phyloP scores from a whole-genome alignment of 2,329 filamentous ascomycete genomes.

The Sarocladium brachiariae region DNA sequence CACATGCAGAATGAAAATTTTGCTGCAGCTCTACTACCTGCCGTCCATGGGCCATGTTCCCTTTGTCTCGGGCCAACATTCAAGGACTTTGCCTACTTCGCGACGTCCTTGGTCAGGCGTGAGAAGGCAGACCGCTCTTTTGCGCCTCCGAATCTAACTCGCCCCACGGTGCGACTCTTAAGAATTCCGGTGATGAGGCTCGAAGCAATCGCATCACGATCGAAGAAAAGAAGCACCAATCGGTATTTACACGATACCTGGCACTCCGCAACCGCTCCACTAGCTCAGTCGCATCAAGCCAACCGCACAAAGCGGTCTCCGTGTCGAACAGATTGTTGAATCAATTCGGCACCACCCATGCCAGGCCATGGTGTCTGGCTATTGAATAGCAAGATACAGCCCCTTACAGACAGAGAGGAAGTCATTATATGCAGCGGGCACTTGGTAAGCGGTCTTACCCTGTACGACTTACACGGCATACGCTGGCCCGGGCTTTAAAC shows the following conservation, averaged over 20 bases:
- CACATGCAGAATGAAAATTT: constrained; percentile 6
- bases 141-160: not conserved
- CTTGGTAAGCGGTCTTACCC: not conserved
- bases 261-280: not conserved
- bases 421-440: not conserved
- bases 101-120: too few species aligned
- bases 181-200: not conserved
- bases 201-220: not conserved
- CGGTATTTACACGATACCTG: not conserved
- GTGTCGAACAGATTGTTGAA: not conserved
- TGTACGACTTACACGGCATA: constrained; percentile 2
- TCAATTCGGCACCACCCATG: not conserved
- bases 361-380: not conserved
- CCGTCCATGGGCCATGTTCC: not conserved
- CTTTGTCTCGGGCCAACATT: not conserved
- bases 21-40: not conserved
- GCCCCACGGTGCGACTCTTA: not conserved
- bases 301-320: constrained; percentile 3
- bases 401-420: not conserved
- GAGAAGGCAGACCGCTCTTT: constrained; percentile 4
- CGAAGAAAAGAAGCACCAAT: constrained; percentile 3
- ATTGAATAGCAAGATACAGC: not conserved
- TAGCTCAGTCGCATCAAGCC: constrained; percentile 4
- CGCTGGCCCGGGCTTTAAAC: not conserved
- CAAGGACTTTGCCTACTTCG: not conserved